phyloP scores from a whole-genome alignment of 441 rosid species.

The Populus hybrid region DNA sequence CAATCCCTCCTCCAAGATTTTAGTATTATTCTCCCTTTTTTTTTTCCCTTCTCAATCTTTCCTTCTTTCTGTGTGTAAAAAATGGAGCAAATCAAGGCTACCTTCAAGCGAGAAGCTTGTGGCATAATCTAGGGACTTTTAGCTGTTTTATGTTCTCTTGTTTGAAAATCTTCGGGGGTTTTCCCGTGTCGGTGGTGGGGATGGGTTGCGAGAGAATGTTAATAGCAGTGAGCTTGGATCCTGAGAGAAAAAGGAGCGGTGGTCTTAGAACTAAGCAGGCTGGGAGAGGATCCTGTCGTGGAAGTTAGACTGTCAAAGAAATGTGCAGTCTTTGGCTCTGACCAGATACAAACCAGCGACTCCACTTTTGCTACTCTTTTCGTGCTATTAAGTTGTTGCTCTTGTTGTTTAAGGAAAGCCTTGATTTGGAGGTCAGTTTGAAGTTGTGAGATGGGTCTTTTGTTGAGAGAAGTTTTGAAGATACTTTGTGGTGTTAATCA shows the following conservation, averaged over 20 bases:
- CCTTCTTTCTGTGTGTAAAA: neutral
- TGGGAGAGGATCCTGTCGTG: slow-evolving; percentile 97
- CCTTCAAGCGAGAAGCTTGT: slow-evolving; percentile 71
- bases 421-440: slow-evolving; percentile 43
- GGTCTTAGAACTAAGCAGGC: slow-evolving; percentile 95
- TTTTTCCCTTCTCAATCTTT: too few relatives aligned
- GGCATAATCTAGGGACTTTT: slow-evolving; percentile 49
- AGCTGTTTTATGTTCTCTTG: neutral
- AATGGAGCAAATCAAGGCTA: slow-evolving; percentile 68
- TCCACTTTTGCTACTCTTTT: slow-evolving; percentile 2
- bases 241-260: slow-evolving; percentile 89
- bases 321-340: slow-evolving; percentile 5
- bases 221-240: slow-evolving; percentile 76
- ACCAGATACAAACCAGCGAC: neutral
- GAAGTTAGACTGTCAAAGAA: slow-evolving; percentile 59
- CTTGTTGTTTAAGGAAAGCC: neutral
- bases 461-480: too few relatives aligned
- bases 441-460: slow-evolving; percentile 24
- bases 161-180: neutral
- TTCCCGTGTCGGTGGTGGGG: neutral
- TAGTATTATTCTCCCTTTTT: neutral
- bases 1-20: neutral
- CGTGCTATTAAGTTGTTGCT: neutral
- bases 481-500: too few relatives aligned
- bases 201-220: slow-evolving; percentile 46